Conservation (phyloP, 345 rosid species). For the Gossypium turneri region DNA sequence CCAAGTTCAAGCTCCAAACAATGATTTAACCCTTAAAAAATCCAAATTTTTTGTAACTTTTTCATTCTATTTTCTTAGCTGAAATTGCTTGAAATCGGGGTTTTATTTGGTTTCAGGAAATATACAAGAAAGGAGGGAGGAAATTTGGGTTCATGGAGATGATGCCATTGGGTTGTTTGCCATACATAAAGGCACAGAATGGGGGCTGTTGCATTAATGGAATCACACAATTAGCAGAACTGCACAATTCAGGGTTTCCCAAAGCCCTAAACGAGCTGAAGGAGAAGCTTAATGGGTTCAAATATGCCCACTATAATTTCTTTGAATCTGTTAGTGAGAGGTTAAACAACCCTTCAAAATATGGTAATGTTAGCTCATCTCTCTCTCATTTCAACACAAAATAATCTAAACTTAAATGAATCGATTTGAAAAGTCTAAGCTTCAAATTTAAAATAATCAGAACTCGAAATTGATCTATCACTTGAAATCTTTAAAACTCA, state of each 20-base stretch:
- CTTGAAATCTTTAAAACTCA: too few relatives aligned
- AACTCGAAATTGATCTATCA: too few relatives aligned
- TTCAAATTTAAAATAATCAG: too few relatives aligned
- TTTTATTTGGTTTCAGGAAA: slow-evolving; percentile 24
- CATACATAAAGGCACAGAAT: slow-evolving; percentile 5
- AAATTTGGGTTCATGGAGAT: slow-evolving; percentile 37
- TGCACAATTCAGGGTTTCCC: slow-evolving; percentile 54
- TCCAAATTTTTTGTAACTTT: too few relatives aligned
- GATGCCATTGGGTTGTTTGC: slow-evolving; percentile 29
- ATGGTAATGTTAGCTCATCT: slow-evolving; percentile 22
- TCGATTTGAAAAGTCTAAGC: rapidly evolving
- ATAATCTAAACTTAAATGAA: too few relatives aligned
- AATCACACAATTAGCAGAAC: slow-evolving; percentile 37
- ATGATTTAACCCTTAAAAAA: too few relatives aligned
- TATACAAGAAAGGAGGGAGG: slow-evolving; percentile 35
- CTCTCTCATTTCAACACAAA: not conserved
- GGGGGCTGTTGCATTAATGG: slow-evolving; percentile 39
- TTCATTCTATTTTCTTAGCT: not conserved
- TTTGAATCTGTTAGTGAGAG: slow-evolving; percentile 33
- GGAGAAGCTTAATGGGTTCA: slow-evolving; percentile 48
- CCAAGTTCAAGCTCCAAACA: too few relatives aligned
- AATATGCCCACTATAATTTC: slow-evolving; percentile 54
- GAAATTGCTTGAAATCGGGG: not conserved
- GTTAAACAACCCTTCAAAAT: slow-evolving; percentile 51
- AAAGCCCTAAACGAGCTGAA: slow-evolving; percentile 33